Evolutionary conservation across 2,329 filamentous ascomycete species (phyloP).

Genomic region (Trichoderma harzianum): DNA sequence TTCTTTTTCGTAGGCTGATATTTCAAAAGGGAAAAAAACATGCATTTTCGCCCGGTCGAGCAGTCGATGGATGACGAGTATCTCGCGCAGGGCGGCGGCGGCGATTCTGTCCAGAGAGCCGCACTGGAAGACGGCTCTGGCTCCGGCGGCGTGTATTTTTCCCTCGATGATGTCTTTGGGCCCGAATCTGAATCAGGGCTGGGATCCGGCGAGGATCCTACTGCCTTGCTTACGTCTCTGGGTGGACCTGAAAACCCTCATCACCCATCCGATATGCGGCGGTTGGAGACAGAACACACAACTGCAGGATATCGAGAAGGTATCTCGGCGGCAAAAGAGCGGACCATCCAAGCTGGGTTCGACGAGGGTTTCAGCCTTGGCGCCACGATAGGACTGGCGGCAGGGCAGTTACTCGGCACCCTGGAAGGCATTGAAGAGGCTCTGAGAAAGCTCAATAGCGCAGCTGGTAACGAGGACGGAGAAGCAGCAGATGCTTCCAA

Average conservation of each 20-base stretch:
- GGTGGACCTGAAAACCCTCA: conserved; percentile 4
- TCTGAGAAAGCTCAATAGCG: conserved; percentile 28
- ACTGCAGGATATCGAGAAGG: conserved; percentile 92
- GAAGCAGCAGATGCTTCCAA: conserved; percentile 23
- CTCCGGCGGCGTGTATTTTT: conserved; percentile 25
- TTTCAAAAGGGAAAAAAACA: conserved; percentile 17
- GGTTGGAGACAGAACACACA: conserved; percentile 70
- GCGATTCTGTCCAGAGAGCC: background rate
- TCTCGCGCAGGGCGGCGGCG: conserved; percentile 23
- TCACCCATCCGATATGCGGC: conserved; percentile 64
- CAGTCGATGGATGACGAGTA: conserved; percentile 29
- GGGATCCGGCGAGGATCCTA: background rate
- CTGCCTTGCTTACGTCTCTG: background rate
- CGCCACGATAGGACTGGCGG: conserved; percentile 70
- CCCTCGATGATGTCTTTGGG: conserved; percentile 39
- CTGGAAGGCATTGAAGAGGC: conserved; percentile 67
- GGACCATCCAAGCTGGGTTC: conserved; percentile 80
- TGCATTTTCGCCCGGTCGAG: conserved; percentile 36
- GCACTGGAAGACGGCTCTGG: background rate
- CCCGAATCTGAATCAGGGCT: conserved; percentile 24
- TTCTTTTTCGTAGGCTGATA: conserved; percentile 3
- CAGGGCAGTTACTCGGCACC: conserved; percentile 72
- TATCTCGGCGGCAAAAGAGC: conserved; percentile 69
- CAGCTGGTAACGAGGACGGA: conserved; percentile 20
- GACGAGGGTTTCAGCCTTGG: conserved; percentile 87